These are phyloP conservation scores for Botrytis tulipae DNA, from an alignment of 2,329 filamentous ascomycete genomes.

Conservation along the genomic window DNA sequence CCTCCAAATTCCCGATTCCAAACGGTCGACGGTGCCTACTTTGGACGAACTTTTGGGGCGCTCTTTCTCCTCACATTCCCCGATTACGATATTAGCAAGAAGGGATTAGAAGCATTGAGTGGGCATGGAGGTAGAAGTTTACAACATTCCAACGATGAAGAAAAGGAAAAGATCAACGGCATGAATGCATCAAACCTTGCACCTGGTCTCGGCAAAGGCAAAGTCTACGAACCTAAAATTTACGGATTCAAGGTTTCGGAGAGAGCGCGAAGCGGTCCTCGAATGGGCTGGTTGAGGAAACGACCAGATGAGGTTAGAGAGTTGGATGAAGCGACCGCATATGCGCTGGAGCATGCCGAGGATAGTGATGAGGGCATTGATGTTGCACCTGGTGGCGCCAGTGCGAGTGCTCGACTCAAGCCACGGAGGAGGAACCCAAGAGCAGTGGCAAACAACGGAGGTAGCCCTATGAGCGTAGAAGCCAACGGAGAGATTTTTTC, in stretches of 20 bases:
- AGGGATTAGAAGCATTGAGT: constrained; percentile 58
- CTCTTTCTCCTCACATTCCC: constrained; percentile 99
- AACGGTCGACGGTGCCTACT: constrained; percentile 96
- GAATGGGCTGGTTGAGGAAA: constrained; percentile 95
- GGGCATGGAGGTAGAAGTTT: constrained; percentile 38
- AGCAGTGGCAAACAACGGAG: constrained; percentile 26
- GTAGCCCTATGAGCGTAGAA: constrained; percentile 39
- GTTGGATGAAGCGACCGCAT: constrained; percentile 72
- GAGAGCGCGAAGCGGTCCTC: constrained; percentile 80
- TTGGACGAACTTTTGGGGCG: constrained; percentile 93
- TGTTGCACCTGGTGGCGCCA: constrained; percentile 25
- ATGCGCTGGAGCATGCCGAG: constrained; percentile 54
- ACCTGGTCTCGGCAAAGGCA: constrained; percentile 76
- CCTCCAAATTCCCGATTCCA: constrained; percentile 97
- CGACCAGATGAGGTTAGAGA: constrained; percentile 78
- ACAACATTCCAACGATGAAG: constrained; percentile 45
- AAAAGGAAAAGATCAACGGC: constrained; percentile 69
- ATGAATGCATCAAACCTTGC: constrained; percentile 84
- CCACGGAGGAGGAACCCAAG: constrained; percentile 8
- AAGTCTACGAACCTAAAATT: constrained; percentile 91
- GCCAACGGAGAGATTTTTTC: constrained; percentile 30
- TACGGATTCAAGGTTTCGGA: constrained; percentile 96
- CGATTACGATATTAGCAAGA: constrained; percentile 82
- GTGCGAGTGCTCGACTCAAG: constrained; percentile 15
- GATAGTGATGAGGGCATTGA: constrained; percentile 53